Evolutionary conservation across 179 eudicot genomes (phyloP).

Genomic region (Silene vulgaris): DNA sequence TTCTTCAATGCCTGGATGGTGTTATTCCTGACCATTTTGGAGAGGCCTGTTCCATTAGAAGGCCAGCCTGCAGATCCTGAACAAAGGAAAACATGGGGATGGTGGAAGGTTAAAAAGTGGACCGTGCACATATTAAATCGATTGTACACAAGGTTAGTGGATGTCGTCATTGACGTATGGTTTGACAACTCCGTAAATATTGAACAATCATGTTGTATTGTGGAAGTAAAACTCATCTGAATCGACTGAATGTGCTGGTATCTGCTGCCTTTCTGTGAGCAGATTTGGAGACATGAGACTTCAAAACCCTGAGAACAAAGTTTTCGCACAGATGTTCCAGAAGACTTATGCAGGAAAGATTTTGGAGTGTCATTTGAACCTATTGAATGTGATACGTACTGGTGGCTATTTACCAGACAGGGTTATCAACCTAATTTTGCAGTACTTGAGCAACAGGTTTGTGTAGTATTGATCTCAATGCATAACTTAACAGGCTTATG

Average conservation of each 20-base stretch:
- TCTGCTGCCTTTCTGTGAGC: constrained; percentile 17
- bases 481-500: background rate
- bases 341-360: constrained; percentile 90
- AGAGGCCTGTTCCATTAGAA: constrained; percentile 93
- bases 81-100: constrained; percentile 92
- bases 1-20: constrained; percentile 97
- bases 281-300: constrained; percentile 91
- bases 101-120: constrained; percentile 99
- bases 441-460: constrained; percentile 89
- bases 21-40: constrained; percentile 76
- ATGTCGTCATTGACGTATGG: background rate
- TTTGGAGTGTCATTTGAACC: constrained; percentile 90
- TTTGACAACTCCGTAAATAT: background rate
- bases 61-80: constrained; percentile 95
- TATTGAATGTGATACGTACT: constrained; percentile 73
- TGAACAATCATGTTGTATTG: background rate
- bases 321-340: constrained; percentile 90
- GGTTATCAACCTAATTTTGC: constrained; percentile 87
- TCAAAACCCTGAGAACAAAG: constrained; percentile 87
- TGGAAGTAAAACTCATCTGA: background rate
- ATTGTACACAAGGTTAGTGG: constrained; percentile 73
- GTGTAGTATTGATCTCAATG: constrained; percentile 21
- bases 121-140: constrained; percentile 95
- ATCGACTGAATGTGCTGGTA: background rate
- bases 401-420: constrained; percentile 98